A percentile compares a stretch with the other conserved stretches of the same genome.
These are phyloP conservation scores for Aureoboletus auriporus DNA, from an alignment of 768 basidiomycete genomes.

Conservation along the genomic window DNA sequence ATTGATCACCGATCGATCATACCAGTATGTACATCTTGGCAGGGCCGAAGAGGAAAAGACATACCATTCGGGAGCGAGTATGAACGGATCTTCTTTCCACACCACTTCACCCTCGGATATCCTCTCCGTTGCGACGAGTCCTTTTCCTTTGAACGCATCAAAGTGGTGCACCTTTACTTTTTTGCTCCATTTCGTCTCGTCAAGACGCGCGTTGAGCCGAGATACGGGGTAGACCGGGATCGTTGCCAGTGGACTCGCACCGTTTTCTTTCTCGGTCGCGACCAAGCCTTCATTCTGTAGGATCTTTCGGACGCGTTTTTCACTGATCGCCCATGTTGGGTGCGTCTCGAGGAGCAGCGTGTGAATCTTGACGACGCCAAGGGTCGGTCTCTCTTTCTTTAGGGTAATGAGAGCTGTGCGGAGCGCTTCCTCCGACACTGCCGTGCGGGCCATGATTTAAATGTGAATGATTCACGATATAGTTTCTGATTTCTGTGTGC, in stretches of 20 bases:
- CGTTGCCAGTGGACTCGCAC: not conserved
- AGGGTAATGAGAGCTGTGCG: slow-evolving; percentile 50
- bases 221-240: slow-evolving; percentile 52
- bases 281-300: slow-evolving; percentile 58
- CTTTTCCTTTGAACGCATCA: slow-evolving; percentile 72
- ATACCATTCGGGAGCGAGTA: slow-evolving; percentile 79
- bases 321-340: slow-evolving; percentile 76
- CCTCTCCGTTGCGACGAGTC: slow-evolving; percentile 65
- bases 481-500: too few relatives aligned
- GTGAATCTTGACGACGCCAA: slow-evolving; percentile 74
- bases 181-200: slow-evolving; percentile 56
- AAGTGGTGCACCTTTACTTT: slow-evolving; percentile 70
- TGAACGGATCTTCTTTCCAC: slow-evolving; percentile 84
- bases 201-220: slow-evolving; percentile 56
- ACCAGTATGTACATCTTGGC: too few relatives aligned
- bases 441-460: slow-evolving; percentile 10
- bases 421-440: slow-evolving; percentile 54
- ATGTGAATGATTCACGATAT: too few relatives aligned
- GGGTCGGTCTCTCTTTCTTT: slow-evolving; percentile 51
- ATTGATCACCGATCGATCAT: not conserved
- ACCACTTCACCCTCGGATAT: slow-evolving; percentile 70
- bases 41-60: slow-evolving; percentile 11
- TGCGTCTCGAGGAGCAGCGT: slow-evolving; percentile 52
- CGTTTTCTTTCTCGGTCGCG: slow-evolving; percentile 9
- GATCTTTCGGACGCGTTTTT: slow-evolving; percentile 75